A percentile compares a stretch with the other conserved stretches of the same genome.
Evolutionary conservation across 768 basidiomycete species (phyloP).

Genomic region (Lactarius sp.): DNA sequence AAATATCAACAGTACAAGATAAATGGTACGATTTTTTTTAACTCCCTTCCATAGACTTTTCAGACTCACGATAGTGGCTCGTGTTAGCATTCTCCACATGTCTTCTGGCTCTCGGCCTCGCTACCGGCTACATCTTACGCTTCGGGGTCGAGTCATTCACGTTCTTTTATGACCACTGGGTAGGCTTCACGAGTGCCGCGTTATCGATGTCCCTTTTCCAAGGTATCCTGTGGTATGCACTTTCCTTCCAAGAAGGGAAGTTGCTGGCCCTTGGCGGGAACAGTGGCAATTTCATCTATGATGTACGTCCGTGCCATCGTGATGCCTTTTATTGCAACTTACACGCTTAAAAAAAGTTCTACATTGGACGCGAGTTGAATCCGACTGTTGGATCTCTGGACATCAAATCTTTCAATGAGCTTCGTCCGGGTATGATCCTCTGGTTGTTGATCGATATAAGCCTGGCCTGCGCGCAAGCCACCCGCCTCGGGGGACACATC

Average conservation of each 20-base stretch:
- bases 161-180: slow-evolving; percentile 87
- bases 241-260: slow-evolving; percentile 62
- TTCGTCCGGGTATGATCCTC: slow-evolving; percentile 85
- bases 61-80: background rate
- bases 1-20: slow-evolving; percentile 83
- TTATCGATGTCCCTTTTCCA: slow-evolving; percentile 74
- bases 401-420: slow-evolving; percentile 73
- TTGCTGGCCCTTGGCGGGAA: slow-evolving; percentile 93
- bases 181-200: slow-evolving; percentile 82
- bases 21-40: slow-evolving; percentile 61
- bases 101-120: slow-evolving; percentile 72
- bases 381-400: slow-evolving; percentile 77
- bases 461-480: slow-evolving; percentile 87
- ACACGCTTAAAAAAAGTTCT: slow-evolving; percentile 52
- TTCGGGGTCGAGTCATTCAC: slow-evolving; percentile 79
- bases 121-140: slow-evolving; percentile 61
- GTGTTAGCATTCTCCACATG: slow-evolving; percentile 78
- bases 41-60: no score
- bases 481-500: slow-evolving; percentile 64
- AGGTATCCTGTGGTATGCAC: slow-evolving; percentile 61
- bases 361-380: slow-evolving; percentile 92
- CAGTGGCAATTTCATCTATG: slow-evolving; percentile 80
- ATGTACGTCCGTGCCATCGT: slow-evolving; percentile 50
- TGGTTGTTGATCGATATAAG: slow-evolving; percentile 90
- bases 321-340: background rate